A percentile compares a stretch with the other conserved stretches of the same genome.
phyloP scores from a whole-genome alignment of 2,329 filamentous ascomycete species.

The Penicillium crustosum region DNA sequence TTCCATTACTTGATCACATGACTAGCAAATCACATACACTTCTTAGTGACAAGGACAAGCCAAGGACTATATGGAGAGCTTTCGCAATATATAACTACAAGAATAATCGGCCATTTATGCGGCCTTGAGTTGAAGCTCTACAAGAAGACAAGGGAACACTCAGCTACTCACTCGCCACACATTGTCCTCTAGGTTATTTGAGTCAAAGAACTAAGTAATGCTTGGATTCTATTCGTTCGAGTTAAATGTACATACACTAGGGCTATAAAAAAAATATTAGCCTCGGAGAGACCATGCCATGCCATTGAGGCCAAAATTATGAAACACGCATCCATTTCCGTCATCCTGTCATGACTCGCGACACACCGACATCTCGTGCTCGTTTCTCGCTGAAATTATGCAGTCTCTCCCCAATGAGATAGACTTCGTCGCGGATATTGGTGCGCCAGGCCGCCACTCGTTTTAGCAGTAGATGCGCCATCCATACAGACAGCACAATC shows the following conservation, averaged over 20 bases:
- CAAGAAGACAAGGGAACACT: too few relatives aligned
- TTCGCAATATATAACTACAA: too few relatives aligned
- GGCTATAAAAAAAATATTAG: background rate
- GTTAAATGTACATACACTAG: background rate
- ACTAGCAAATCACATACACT: too few relatives aligned
- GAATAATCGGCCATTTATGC: too few relatives aligned
- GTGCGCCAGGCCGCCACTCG: constrained; percentile 74
- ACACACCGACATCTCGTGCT: constrained; percentile 40
- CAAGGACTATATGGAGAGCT: too few relatives aligned
- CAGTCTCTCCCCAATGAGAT: constrained; percentile 87
- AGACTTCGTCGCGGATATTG: constrained; percentile 88
- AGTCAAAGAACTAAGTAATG: background rate
- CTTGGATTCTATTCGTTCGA: background rate
- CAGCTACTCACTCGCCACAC: too few relatives aligned
- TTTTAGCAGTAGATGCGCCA: constrained; percentile 40
- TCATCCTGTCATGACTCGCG: constrained; percentile 40
- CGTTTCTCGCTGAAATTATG: constrained; percentile 81
- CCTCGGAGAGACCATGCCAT: background rate
- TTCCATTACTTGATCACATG: too few relatives aligned
- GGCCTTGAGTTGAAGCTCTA: too few relatives aligned
- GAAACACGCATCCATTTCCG: background rate
- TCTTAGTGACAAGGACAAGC: too few relatives aligned
- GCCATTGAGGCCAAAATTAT: background rate
- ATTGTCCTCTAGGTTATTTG: too few relatives aligned
- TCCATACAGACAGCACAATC: constrained; percentile 53